Conservation (phyloP, 768 basidiomycete genomes). For the Leccinum longicurvipes region DNA sequence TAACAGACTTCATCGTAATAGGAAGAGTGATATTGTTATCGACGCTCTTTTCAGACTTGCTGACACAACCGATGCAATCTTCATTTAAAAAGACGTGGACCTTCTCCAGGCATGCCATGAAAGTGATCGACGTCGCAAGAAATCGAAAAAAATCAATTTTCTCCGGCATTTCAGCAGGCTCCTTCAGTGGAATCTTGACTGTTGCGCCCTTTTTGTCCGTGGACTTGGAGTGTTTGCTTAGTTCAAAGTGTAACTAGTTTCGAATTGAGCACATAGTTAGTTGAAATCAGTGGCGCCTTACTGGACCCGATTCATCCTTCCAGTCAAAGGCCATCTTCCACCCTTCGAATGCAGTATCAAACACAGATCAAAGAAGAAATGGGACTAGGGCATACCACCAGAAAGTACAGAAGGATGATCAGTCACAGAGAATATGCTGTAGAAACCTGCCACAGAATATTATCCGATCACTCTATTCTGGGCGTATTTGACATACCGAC, state of each 20-base stretch:
- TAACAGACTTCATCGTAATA: conserved; percentile 50
- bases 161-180: conserved; percentile 69
- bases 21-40: conserved; percentile 43
- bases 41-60: conserved; percentile 52
- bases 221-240: conserved; percentile 50
- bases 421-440: conserved; percentile 75
- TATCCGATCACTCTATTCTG: not conserved
- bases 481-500: conserved; percentile 47
- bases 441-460: conserved; percentile 49
- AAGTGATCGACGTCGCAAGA: conserved; percentile 84
- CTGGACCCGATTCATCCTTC: conserved; percentile 74
- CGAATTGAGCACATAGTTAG: not conserved
- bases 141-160: conserved; percentile 85
- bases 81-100: conserved; percentile 80
- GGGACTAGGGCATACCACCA: conserved; percentile 50
- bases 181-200: conserved; percentile 81
- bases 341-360: conserved; percentile 36
- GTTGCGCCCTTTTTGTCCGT: conserved; percentile 54
- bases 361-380: conserved; percentile 14
- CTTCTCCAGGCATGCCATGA: conserved; percentile 74
- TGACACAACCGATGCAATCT: conserved; percentile 58
- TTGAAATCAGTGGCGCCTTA: conserved; percentile 20
- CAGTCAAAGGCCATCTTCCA: conserved; percentile 93
- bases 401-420: conserved; percentile 76
- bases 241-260: conserved; percentile 66